Evolutionary conservation across 805 yeast species (phyloP).

Genomic region (Kazachstania psychrophila): DNA sequence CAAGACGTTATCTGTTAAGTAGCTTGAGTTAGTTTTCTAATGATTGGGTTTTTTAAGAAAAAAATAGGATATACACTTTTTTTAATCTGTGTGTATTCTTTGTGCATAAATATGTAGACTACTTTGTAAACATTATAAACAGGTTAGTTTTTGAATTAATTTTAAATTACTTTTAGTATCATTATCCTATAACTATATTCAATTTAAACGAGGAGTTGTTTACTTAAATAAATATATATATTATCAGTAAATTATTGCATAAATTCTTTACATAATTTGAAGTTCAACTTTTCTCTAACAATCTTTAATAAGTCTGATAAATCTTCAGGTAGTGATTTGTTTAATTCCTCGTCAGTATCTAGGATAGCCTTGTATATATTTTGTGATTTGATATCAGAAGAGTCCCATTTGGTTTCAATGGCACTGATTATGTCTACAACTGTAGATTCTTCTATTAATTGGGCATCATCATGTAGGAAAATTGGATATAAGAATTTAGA

Average conservation of each 20-base stretch:
- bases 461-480: constrained; percentile 16
- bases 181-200: background rate
- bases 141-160: background rate
- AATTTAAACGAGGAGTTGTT: too few species aligned
- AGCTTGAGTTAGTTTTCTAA: too few species aligned
- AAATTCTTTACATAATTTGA: constrained; percentile 26
- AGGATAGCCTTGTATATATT: constrained; percentile 13
- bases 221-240: background rate
- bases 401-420: constrained; percentile 19
- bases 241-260: constrained; percentile 11
- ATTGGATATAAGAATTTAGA: constrained; percentile 24
- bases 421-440: constrained; percentile 19
- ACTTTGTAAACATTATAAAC: too few species aligned
- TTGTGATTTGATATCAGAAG: constrained; percentile 12
- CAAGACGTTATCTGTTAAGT: constrained; percentile 83
- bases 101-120: too few species aligned
- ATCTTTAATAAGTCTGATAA: constrained; percentile 11
- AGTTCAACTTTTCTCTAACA: constrained; percentile 18
- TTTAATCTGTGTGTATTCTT: too few species aligned
- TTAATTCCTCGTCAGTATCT: constrained; percentile 1
- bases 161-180: background rate
- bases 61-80: too few species aligned
- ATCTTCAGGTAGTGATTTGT: constrained; percentile 11
- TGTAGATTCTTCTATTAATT: constrained; percentile 15
- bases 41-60: too few species aligned